Evolutionary conservation across 2,329 filamentous ascomycete species (phyloP), one percentile per base, ranked within the genome.

Genomic region (Lachnellula cervina): DNA sequence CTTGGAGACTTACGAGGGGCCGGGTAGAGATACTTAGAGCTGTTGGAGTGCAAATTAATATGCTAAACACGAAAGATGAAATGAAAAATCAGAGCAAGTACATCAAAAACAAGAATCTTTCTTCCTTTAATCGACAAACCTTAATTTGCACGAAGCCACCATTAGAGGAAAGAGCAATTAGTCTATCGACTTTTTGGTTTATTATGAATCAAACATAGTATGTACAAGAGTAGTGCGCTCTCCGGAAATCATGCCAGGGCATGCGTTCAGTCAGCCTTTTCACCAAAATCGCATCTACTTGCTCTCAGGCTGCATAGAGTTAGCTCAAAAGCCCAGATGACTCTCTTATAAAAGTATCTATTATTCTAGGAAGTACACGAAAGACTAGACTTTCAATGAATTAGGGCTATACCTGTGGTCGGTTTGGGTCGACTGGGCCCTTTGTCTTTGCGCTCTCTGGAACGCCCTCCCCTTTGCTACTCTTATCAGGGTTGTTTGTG

Each of bases 391-490:
- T 45, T 6, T 14, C 21, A 51, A 51, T 49, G 35, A 57, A 58
- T 47, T 25, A 35, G 32, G 21, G 23, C 23, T 64, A 68, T 65
- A 64, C 63, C 57, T 67, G 64, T 43, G 57, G 47, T 48, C 62
- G 55, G 21, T 61, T 59, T 56, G 56, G 67, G 38, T 75, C 71
- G 49, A 80, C 70, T 11, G 77, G 76, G 34, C 77, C 78, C 67
- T 77, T 76, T 25, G 74, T 60, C 67, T 84, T 83, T 21, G 80
- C 77, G 11, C 78, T 76, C 48, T 84, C 80, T 32, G 76, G 76
- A 50, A 72, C 69, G 32, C 80, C 81, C 69, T 84, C 80, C n/a
- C 73, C 70, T 73, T 84, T 84, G 66, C 76, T 77, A 66, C 76
- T 80, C 72, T 79, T 79, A 37, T 73, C 72, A 5, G 72, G 63